phyloP scores from a whole-genome alignment of 768 basidiomycete genomes.

The Coprinopsis cinerea region DNA sequence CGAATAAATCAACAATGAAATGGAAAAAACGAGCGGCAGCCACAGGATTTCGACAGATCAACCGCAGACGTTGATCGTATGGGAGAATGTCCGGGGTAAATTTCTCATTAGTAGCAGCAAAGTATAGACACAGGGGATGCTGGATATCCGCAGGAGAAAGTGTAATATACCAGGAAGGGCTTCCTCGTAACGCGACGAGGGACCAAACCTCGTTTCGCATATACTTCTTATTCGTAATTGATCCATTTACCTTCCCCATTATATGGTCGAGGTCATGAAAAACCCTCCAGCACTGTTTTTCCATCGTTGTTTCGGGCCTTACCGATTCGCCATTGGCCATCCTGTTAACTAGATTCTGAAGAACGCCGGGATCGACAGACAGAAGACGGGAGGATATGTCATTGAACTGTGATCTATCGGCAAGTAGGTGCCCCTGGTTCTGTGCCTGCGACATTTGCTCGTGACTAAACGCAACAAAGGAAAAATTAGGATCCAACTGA shows the following conservation, averaged over 20 bases:
- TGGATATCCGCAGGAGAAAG: slow-evolving; percentile 27
- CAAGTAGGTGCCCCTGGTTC: slow-evolving; percentile 22
- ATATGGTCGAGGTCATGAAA: slow-evolving; percentile 17
- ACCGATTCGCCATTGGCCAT: slow-evolving; percentile 9
- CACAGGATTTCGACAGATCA: slow-evolving; percentile 3
- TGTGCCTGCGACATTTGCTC: slow-evolving; percentile 27
- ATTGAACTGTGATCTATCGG: slow-evolving; percentile 21
- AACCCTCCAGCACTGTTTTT: slow-evolving; percentile 18
- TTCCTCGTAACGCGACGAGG: slow-evolving; percentile 16
- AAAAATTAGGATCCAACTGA: slow-evolving; percentile 31
- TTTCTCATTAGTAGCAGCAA: slow-evolving; percentile 19
- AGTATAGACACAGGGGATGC: slow-evolving; percentile 32
- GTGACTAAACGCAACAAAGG: slow-evolving; percentile 33
- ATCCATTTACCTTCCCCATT: slow-evolving; percentile 17
- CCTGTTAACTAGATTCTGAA: slow-evolving; percentile 13
- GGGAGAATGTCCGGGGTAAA: slow-evolving; percentile 16
- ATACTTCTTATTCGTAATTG: slow-evolving; percentile 20
- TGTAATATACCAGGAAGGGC: slow-evolving; percentile 32
- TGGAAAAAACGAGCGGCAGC: slow-evolving; percentile 5
- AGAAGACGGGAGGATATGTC: slow-evolving; percentile 18
- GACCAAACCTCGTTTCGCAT: slow-evolving; percentile 19
- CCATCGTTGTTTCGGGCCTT: slow-evolving; percentile 12
- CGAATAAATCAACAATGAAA: slow-evolving; percentile 17
- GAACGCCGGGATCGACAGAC: slow-evolving; percentile 17
- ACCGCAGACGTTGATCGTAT: slow-evolving; percentile 5